Conservation (phyloP, 495 filamentous ascomycete genomes). For the Lophiostoma macrostomum region DNA sequence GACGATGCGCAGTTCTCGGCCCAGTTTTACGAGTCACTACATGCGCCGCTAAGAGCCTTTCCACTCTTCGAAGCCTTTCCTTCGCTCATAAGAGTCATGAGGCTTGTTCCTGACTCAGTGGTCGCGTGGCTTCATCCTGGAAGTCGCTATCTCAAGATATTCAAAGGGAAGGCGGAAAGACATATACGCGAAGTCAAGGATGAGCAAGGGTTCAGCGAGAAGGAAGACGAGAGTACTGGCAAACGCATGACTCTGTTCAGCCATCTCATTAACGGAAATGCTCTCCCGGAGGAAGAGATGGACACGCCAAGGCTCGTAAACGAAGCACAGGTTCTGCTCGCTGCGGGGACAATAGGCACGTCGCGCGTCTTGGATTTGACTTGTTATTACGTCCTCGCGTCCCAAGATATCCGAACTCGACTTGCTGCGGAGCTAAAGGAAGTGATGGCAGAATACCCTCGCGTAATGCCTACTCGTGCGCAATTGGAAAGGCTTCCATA, state of each 20-base stretch:
- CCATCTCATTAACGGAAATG: slow-evolving; percentile 5
- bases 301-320: slow-evolving; percentile 32
- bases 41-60: not conserved
- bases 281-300: slow-evolving; percentile 30
- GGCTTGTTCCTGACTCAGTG: not conserved
- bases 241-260: not conserved
- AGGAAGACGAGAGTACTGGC: not conserved
- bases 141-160: not conserved
- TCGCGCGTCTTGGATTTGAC: slow-evolving; percentile 32
- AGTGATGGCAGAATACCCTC: slow-evolving; percentile 8
- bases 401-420: slow-evolving; percentile 12
- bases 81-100: not conserved
- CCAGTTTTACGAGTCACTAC: slow-evolving; percentile 3
- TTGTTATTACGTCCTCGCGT: slow-evolving; percentile 35
- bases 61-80: slow-evolving; percentile 10
- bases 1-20: slow-evolving; percentile 12
- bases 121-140: not conserved
- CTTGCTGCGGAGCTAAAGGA: slow-evolving; percentile 7
- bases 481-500: slow-evolving; percentile 40
- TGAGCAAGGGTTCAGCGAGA: not conserved
- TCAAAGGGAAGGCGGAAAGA: not conserved
- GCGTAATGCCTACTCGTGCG: slow-evolving; percentile 32
- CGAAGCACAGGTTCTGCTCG: slow-evolving; percentile 36
- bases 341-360: slow-evolving; percentile 41
- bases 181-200: not conserved